A percentile compares a stretch with the other conserved stretches of the same genome.
phyloP scores from a whole-genome alignment of 2,329 filamentous ascomycete genomes.

The Sordariomycetes sp. region DNA sequence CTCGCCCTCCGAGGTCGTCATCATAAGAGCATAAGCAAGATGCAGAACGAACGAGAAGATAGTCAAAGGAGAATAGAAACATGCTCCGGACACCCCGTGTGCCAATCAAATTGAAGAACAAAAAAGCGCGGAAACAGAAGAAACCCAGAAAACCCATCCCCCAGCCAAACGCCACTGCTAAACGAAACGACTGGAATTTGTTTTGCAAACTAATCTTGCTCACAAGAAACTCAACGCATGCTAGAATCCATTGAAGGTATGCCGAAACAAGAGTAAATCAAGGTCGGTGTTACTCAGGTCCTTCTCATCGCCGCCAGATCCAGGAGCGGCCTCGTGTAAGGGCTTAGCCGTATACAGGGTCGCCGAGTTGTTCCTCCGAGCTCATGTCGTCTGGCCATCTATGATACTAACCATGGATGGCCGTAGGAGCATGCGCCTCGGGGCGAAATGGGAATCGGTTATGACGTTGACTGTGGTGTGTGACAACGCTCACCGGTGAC shows the following conservation, averaged over 20 bases:
- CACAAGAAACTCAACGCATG: not conserved
- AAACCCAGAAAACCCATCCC: not conserved
- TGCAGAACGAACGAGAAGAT: not conserved
- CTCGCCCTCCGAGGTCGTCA: not conserved
- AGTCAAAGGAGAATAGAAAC: not conserved
- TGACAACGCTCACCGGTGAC: not conserved
- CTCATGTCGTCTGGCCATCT: not conserved
- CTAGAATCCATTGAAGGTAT: not conserved
- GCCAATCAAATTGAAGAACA: not conserved
- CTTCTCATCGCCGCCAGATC: not conserved
- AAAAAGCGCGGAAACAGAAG: not conserved
- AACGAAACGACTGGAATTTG: not conserved
- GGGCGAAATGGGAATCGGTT: slow-evolving; percentile 29
- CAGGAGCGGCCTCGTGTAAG: not conserved
- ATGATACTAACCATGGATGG: slow-evolving; percentile 26
- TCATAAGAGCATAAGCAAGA: not conserved
- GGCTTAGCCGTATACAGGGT: not conserved
- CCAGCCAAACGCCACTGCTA: not conserved
- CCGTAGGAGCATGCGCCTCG: slow-evolving; percentile 37
- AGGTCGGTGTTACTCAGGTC: not conserved
- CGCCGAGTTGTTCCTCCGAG: not conserved
- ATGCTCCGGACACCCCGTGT: no score
- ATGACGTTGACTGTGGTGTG: slow-evolving; percentile 1
- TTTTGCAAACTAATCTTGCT: not conserved
- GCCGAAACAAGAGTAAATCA: not conserved